Evolutionary conservation across 768 basidiomycete genomes (phyloP).

Genomic region (Hydnomerulius pinastri): DNA sequence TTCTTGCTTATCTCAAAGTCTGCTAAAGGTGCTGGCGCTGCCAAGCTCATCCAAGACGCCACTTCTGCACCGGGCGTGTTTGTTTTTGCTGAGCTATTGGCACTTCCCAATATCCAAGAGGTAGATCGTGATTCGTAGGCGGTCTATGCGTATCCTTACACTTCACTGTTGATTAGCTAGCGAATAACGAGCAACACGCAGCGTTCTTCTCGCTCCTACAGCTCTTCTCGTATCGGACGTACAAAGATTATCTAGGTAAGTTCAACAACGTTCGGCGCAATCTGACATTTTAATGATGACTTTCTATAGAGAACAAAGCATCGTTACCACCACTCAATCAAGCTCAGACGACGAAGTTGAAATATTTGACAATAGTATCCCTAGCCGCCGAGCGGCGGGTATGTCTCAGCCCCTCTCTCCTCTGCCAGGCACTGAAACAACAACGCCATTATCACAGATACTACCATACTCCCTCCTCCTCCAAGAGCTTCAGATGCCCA

Average conservation of each 20-base stretch:
- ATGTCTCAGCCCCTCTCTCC: constrained; percentile 27
- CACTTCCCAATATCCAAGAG: constrained; percentile 81
- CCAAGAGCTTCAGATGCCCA: constrained; percentile 68
- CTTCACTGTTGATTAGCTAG: constrained; percentile 55
- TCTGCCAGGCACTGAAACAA: background rate
- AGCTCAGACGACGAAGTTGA: constrained; percentile 83
- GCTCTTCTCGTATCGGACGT: constrained; percentile 90
- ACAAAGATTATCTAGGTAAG: constrained; percentile 78
- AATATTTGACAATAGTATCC: constrained; percentile 89
- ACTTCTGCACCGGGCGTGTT: constrained; percentile 89
- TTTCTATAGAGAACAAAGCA: constrained; percentile 59
- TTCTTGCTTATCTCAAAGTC: constrained; percentile 92
- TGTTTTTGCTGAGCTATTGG: constrained; percentile 87
- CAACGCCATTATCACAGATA: constrained; percentile 49
- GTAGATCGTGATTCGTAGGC: constrained; percentile 41
- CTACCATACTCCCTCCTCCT: constrained; percentile 80
- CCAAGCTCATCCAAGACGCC: constrained; percentile 84
- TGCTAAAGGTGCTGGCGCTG: constrained; percentile 89
- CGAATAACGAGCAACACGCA: constrained; percentile 60
- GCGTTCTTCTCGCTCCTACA: constrained; percentile 68
- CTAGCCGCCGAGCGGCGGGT: constrained; percentile 79
- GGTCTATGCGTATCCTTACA: background rate
- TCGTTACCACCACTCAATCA: constrained; percentile 65
- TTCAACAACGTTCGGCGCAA: background rate
- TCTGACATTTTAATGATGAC: background rate